Evolutionary conservation across 2,329 filamentous ascomycete species (phyloP), one percentile per base, ranked within the genome.

Genomic region (Didymella glomerata): DNA sequence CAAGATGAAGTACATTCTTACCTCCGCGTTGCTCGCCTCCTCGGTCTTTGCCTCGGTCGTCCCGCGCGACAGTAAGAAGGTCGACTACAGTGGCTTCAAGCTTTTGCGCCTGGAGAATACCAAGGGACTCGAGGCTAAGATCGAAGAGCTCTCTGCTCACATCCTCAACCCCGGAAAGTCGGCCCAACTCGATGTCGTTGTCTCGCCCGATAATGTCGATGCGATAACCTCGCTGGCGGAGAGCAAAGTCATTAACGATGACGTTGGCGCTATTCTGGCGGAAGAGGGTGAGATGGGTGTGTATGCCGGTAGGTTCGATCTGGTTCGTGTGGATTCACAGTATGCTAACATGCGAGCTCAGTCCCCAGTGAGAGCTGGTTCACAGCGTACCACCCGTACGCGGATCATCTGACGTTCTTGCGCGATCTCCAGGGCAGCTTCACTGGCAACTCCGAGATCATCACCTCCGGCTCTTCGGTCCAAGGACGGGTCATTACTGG

Each of bases 41-140:
- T 59, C 65, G 1, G 65, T 63, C n/a, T 53, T 72, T n/a, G 66
- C 62, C 18, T 63, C 61, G 22, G 69, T 66, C 9, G 69, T 75
- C 16, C 69, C 72, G 34, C 62, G 65, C 40, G 65, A 63, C 42
- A 66, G 61, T 18, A 61, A 73, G 58, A 74, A 75, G 61, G 62
- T 76, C 50, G 72, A 76, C 57, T 77, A 77, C 61, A 69, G 63
- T 61, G 74, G 74, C 59, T 76, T 73, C 68, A 76, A 76, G 63
- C 68, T 75, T 14, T 54, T 77, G 16, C 73, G 75, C 38, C 53
- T 77, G 28, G 62, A 70, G n/a, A 62, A 67, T 44, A 62, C 57
- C 28, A 59, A 62, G 16, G 62, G 67, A 28, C 59, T 74, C 14
- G 69, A 73, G 53, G 64, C 61, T 20, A 59, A 74, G 49, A 65